Percentiles rank a stretch among this genome's conserved stretches.
phyloP scores from a whole-genome alignment of 2,329 filamentous ascomycete species.

The Sclerotinia spermophila region DNA sequence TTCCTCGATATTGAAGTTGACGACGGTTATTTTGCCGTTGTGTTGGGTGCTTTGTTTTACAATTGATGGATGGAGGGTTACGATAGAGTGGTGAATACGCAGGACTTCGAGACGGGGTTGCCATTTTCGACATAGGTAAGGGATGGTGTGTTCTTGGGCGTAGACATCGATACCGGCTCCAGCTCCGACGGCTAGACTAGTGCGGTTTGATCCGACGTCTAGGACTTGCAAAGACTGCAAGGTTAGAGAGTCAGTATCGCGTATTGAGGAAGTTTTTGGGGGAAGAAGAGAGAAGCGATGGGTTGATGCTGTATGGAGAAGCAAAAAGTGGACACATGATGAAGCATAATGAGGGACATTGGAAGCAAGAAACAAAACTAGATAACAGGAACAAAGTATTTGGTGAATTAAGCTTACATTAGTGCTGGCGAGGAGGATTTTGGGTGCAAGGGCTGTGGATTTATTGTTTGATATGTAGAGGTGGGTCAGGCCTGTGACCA shows the following conservation, averaged over 20 bases:
- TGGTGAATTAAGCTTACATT: constrained; percentile 32
- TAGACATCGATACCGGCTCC: neutral
- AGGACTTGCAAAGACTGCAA: constrained; percentile 45
- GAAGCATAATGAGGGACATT: neutral
- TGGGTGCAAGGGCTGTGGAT: constrained; percentile 45
- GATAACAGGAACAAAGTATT: neutral
- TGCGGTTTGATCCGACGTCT: constrained; percentile 45
- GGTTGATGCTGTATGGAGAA: neutral
- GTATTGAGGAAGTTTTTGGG: neutral
- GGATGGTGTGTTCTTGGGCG: neutral
- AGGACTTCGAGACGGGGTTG: constrained; percentile 47
- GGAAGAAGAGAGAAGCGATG: neutral
- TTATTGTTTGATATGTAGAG: constrained; percentile 50
- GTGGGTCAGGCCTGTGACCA: constrained; percentile 47
- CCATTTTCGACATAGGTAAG: neutral
- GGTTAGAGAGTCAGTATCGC: neutral
- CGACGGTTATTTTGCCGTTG: constrained; percentile 4
- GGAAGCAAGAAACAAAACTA: neutral
- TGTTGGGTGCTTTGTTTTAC: neutral
- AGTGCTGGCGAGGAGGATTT: constrained; percentile 41
- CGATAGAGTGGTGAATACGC: constrained; percentile 56
- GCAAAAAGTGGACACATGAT: neutral
- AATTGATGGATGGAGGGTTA: constrained; percentile 51
- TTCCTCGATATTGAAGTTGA: constrained; percentile 38
- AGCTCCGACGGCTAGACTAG: neutral